phyloP scores from a whole-genome alignment of 176 grass and related monocot species.

The Poa annua region DNA sequence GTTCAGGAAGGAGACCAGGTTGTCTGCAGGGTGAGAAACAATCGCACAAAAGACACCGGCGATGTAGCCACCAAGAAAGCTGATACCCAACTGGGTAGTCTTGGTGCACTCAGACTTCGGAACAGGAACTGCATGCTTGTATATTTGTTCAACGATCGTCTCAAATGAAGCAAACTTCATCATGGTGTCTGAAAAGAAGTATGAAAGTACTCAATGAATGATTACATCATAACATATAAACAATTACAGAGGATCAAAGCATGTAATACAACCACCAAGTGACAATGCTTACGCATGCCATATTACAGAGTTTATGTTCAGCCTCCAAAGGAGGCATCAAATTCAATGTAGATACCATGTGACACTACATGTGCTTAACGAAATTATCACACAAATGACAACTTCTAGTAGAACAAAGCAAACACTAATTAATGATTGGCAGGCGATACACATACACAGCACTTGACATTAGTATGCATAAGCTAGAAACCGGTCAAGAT shows the following conservation, averaged over 20 bases:
- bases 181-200: slow-evolving; percentile 83
- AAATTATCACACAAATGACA: background rate
- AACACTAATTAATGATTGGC: background rate
- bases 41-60: slow-evolving; percentile 91
- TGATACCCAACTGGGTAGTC: slow-evolving; percentile 74
- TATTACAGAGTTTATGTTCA: background rate
- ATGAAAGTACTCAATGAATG: background rate
- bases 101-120: slow-evolving; percentile 87
- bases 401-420: background rate
- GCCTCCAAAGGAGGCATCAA: background rate
- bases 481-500: background rate
- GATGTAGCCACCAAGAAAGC: slow-evolving; percentile 84
- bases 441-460: background rate
- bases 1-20: slow-evolving; percentile 93
- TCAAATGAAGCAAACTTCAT: slow-evolving; percentile 99
- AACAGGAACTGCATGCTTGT: slow-evolving; percentile 76
- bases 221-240: background rate
- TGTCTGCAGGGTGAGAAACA: slow-evolving; percentile 96
- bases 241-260: slow-evolving; percentile 36
- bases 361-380: slow-evolving; percentile 10
- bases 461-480: background rate
- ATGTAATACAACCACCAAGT: slow-evolving; percentile 1
- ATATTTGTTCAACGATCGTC: slow-evolving; percentile 79
- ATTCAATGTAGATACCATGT: background rate
- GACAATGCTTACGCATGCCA: background rate